Evolutionary conservation across 2,329 filamentous ascomycete species (phyloP), one percentile per base, ranked within the genome.

Genomic region (Phaeophleospora eucalypticola): DNA sequence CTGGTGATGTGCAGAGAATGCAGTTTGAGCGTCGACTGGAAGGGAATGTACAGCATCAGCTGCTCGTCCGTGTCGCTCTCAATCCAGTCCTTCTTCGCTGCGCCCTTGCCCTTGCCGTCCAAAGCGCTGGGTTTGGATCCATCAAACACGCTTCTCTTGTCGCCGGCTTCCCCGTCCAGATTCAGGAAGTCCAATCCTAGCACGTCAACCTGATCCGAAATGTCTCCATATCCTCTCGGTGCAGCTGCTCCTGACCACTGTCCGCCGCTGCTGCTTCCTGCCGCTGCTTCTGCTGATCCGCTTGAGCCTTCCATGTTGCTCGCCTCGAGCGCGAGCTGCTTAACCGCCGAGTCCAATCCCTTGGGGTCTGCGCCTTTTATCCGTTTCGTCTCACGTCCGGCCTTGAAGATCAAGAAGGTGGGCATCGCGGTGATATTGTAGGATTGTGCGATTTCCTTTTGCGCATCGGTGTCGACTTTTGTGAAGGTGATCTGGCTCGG

Each of bases 51-150:
- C 38, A 98, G 78, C 79, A 97, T 87, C 52, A 98, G 75, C 74
- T 98, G 93, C 71, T 97, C 90, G 65, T 98, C 93, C 29, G 91
- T 94, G 64, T 96, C 91, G 68, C 89, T 96, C 75, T 96, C 88
- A 17, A 97, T 83, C 84, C 87, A 97, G 69, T 98, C 91, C 64
- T 70, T 68, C 57, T 66, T 69, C 9, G 80, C 81, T 20, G 66
- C 70, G 15, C 66, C 69, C 63, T 82, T 82, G 45, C 71, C 77
- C 60, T 82, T 81, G 40, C 41, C 48, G 33, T 66, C 70, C 45
- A 90, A 68, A 1, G 76, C 76, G 44, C 76, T 81, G 4, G 90
- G 90, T 68, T 61, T 84, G 82, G 47, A 74, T 71, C 3, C 60
- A 56, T n/a, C 82, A 64, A 97, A 89, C 15, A 97, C 74, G 7